Evolutionary conservation across 129 eudicot species (phyloP).

Genomic region (Chrysanthemum seticuspe): DNA sequence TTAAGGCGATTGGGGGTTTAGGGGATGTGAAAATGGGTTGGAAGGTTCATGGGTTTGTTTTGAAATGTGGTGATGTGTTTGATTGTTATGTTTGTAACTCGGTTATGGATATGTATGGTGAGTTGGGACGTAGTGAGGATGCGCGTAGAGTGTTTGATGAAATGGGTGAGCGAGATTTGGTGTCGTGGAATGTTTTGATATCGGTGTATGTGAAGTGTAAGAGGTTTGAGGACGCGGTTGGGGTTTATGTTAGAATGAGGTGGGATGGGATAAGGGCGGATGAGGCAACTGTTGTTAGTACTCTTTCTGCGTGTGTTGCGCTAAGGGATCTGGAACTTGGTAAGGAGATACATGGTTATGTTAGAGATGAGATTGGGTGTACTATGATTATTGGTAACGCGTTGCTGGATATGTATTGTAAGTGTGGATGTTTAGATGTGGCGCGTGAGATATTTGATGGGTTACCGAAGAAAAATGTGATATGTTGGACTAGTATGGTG

Average conservation of each 20-base stretch:
- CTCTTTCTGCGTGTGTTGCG: conserved; percentile 63
- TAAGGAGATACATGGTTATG: conserved; percentile 52
- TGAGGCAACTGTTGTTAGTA: conserved; percentile 66
- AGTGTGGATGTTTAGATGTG: conserved; percentile 54
- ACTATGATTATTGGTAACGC: conserved; percentile 55
- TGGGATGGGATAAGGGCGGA: conserved; percentile 41
- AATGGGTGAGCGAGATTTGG: conserved; percentile 57
- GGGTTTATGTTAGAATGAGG: conserved; percentile 46
- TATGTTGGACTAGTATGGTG: conserved; percentile 70
- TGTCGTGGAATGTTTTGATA: conserved; percentile 64
- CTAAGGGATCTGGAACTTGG: conserved; percentile 52
- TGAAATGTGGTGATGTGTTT: conserved; percentile 52
- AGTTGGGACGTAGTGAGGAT: conserved; percentile 42
- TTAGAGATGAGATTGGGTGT: conserved; percentile 30
- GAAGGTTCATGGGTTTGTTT: conserved; percentile 64
- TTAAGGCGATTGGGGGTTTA: conserved; percentile 50
- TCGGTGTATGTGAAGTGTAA: conserved; percentile 50
- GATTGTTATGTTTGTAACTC: conserved; percentile 70
- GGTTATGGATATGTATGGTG: conserved; percentile 56
- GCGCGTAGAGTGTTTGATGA: conserved; percentile 54
- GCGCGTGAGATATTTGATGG: conserved; percentile 55
- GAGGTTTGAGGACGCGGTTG: conserved; percentile 55
- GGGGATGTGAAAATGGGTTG: conserved; percentile 33
- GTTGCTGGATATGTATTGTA: conserved; percentile 62
- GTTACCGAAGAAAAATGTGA: conserved; percentile 49